Conservation (phyloP, 768 basidiomycete species). For the Tulasnella sp. region DNA sequence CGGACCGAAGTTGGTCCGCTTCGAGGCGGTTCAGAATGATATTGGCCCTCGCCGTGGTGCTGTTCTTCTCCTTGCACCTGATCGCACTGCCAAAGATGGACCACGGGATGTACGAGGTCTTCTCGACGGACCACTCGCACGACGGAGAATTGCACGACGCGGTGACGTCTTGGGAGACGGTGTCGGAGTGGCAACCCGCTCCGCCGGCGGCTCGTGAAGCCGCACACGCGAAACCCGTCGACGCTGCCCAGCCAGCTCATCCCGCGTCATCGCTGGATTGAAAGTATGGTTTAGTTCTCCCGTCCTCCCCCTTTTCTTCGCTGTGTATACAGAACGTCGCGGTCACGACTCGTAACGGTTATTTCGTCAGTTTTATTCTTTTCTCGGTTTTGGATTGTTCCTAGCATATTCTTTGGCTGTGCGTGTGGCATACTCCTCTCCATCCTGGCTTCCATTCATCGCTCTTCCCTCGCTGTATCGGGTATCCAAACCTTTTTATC, state of each 20-base stretch:
- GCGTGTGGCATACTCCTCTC: no score
- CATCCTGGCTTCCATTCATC: not conserved
- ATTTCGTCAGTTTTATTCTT: not conserved
- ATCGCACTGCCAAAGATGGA: not conserved
- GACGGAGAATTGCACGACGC: not conserved
- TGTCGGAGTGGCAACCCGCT: not conserved
- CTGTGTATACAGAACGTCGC: not conserved
- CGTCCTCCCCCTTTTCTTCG: no score
- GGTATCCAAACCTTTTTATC: not conserved
- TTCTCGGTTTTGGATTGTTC: not conserved
- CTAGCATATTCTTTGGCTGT: not conserved
- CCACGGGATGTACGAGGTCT: conserved; percentile 12
- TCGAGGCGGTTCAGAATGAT: conserved; percentile 13
- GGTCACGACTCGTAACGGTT: not conserved
- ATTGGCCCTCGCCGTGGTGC: not conserved
- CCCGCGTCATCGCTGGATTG: not conserved
- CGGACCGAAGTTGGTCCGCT: conserved; percentile 20
- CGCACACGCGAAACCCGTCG: not conserved
- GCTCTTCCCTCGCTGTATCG: not conserved
- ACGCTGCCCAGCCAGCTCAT: not conserved
- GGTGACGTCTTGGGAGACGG: not conserved
- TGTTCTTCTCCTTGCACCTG: conserved; percentile 23
- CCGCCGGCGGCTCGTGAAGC: not conserved
- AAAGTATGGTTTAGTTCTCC: not conserved
- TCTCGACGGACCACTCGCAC: not conserved